These are phyloP conservation scores for Auriscalpium vulgare DNA, from an alignment of 768 basidiomycete genomes.

Conservation along the genomic window DNA sequence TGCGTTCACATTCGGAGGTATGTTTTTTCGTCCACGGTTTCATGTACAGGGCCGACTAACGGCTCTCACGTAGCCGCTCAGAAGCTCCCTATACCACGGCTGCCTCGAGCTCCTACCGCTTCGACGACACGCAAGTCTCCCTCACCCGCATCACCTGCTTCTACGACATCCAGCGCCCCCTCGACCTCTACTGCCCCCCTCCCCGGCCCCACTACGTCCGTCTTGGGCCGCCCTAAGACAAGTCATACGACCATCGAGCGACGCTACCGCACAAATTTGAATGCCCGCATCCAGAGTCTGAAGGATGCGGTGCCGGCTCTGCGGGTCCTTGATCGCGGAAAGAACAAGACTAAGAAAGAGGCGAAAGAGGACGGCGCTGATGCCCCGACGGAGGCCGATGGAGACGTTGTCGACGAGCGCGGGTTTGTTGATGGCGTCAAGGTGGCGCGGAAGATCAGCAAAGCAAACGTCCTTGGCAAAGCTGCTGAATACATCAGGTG, in stretches of 20 bases:
- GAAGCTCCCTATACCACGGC: slow-evolving; percentile 44
- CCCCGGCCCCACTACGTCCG: slow-evolving; percentile 11
- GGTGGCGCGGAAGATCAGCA: slow-evolving; percentile 84
- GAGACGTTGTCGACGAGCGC: slow-evolving; percentile 67
- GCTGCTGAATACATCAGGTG: slow-evolving; percentile 83
- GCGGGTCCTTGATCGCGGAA: slow-evolving; percentile 59
- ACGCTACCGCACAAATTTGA: slow-evolving; percentile 82
- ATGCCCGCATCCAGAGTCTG: slow-evolving; percentile 75
- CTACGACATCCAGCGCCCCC: slow-evolving; percentile 28
- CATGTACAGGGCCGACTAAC: not conserved
- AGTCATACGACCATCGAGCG: slow-evolving; percentile 87
- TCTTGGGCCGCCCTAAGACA: slow-evolving; percentile 57
- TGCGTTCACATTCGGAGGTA: slow-evolving; percentile 14
- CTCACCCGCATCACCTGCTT: slow-evolving; percentile 33
- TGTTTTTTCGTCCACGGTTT: not conserved
- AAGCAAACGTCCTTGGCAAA: slow-evolving; percentile 84
- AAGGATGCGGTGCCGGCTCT: slow-evolving; percentile 79
- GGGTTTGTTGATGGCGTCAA: slow-evolving; percentile 91
- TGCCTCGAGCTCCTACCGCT: slow-evolving; percentile 27
- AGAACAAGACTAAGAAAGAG: slow-evolving; percentile 25
- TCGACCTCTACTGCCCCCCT: slow-evolving; percentile 9
- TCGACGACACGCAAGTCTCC: slow-evolving; percentile 14
- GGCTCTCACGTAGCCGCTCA: slow-evolving; percentile 13
- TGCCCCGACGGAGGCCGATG: not conserved
- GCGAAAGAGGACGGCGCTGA: slow-evolving; percentile 3